phyloP scores from a whole-genome alignment of 306 rosid genomes.

The Castanospermum australe region DNA sequence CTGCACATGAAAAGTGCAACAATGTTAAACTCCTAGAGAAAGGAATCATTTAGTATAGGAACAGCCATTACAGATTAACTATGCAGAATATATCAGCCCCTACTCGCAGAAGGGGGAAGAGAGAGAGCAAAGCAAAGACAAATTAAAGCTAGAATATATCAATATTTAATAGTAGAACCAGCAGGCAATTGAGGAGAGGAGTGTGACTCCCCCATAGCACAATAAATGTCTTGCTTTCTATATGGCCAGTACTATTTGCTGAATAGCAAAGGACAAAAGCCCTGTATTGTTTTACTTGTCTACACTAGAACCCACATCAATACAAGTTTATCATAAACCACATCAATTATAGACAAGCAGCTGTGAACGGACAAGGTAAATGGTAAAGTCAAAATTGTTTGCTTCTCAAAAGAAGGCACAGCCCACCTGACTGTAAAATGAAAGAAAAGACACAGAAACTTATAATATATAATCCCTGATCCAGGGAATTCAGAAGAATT shows the following conservation, averaged over 20 bases:
- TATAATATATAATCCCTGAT: not conserved
- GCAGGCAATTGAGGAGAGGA: slow-evolving; percentile 4
- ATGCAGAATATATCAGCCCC: slow-evolving; percentile 20
- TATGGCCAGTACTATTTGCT: not conserved
- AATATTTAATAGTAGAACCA: too few species aligned
- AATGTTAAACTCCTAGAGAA: slow-evolving; percentile 23
- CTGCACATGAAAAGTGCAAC: slow-evolving; percentile 43
- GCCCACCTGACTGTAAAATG: not conserved
- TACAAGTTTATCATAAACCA: not conserved
- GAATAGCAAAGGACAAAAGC: slow-evolving; percentile 3
- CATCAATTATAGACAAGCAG: not conserved
- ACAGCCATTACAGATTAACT: slow-evolving; percentile 12
- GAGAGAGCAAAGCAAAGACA: not conserved
- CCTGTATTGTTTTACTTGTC: not conserved
- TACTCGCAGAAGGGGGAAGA: not conserved
- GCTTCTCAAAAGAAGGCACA: slow-evolving; percentile 15
- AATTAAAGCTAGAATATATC: not conserved
- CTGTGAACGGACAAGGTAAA: not conserved
- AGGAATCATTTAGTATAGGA: not conserved
- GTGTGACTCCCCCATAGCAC: not conserved
- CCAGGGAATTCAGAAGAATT: not conserved
- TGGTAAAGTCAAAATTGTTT: not conserved
- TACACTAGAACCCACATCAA: not conserved
- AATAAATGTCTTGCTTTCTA: not conserved
- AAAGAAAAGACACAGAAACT: not conserved